Base-by-base conservation (phyloP, 805 yeast genomes). In the Soucietia sequanensis region DNA sequence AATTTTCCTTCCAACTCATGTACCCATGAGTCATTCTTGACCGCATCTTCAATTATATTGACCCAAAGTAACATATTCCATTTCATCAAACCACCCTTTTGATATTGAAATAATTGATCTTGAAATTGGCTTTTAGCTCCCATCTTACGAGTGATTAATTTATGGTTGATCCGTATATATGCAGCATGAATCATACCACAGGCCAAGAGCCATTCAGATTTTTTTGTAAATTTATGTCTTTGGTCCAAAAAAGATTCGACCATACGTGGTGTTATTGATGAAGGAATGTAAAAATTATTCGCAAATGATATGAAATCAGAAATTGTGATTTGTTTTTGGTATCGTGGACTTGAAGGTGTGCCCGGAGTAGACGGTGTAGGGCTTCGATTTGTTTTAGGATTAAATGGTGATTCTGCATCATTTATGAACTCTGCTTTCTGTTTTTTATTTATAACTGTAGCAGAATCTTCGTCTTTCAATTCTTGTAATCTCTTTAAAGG, bases 161-260 rank as follows among this genome's bases (percentile, higher is more conserved):
- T 64, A 37, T 72, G 69, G 52, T 80, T 78, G 21, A 82, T 65
- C 11, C 79, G 65, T 13, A 68, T 60, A 36, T 77, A 78, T 10
- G 81, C 80, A 13, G 81, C 72, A 23, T 81, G 65, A 1, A 82
- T 68, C 42, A 84, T 51, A 0, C 90, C 90, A 52, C 85, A 80
- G 3, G 83, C 75, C 15, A 84, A 54, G 6, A 79, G 77, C 88
- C 89, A 83, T 25, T 80, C 81, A 38, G 75, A 78, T 23, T 72
- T 72, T 40, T 63, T 67, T n/a, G 46, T 42, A 25, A 81, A 71
- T 43, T 77, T 76, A 28, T 70, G 68, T 30, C 71, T 67, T 47
- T 77, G 76, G 3, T 64, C 55, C 25, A 68, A 58, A 44, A 72
- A 82, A 1, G 79, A 71, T 26, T 68, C 70, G 7, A 81, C 39